Conservation (phyloP, 2,329 filamentous ascomycete genomes). For the Cadophora sp. region DNA sequence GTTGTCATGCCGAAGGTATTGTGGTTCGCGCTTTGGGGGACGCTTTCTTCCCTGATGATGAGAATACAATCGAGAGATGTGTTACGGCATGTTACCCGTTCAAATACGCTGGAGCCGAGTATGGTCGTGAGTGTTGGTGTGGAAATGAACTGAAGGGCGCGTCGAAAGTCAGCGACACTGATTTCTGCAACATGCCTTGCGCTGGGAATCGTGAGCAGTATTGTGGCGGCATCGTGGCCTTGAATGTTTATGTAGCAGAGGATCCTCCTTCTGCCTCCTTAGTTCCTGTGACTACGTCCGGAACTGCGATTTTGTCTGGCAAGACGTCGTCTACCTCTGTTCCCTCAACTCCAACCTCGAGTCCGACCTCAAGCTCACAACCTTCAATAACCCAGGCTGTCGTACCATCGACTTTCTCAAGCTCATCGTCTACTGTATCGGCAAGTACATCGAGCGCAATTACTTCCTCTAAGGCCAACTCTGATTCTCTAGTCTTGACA, state of each 20-base stretch:
- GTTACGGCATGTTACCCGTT: conserved; percentile 24
- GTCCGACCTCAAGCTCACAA: not conserved
- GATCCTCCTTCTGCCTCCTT: not conserved
- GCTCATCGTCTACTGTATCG: not conserved
- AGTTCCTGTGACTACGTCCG: not conserved
- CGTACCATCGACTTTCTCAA: not conserved
- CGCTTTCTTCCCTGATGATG: conserved; percentile 27
- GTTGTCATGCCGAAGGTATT: conserved; percentile 40
- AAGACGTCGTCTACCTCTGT: not conserved
- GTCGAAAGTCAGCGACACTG: not conserved
- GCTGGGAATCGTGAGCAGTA: not conserved
- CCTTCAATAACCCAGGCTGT: not conserved
- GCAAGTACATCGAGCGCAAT: conserved; percentile 4
- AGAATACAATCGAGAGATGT: conserved; percentile 43
- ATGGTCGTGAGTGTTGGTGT: conserved; percentile 35
- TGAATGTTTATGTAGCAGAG: conserved; percentile 2
- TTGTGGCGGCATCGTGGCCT: not conserved
- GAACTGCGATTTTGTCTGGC: not conserved
- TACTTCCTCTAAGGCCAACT: not conserved
- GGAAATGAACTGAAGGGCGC: conserved; percentile 9
- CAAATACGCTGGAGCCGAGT: conserved; percentile 31
- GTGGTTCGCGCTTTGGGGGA: conserved; percentile 33
- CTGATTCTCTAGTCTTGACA: not conserved
- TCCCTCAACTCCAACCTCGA: not conserved
- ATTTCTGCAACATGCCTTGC: conserved; percentile 4